phyloP scores from a whole-genome alignment of 2,329 filamentous ascomycete species.

The Tolypocladium inflatum region DNA sequence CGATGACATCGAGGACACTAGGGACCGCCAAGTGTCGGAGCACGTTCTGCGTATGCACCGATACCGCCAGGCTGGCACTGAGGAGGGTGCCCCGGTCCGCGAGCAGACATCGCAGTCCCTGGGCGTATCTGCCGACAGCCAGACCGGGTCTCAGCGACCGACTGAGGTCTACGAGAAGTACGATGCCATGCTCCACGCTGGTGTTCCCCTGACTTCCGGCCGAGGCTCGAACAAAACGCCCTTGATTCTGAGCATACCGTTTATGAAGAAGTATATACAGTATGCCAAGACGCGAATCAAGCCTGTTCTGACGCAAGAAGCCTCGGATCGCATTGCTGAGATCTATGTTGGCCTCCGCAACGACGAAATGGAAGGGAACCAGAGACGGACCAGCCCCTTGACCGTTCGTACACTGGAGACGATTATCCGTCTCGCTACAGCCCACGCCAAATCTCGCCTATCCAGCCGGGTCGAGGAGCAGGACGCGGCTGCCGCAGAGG shows the following conservation, averaged over 20 bases:
- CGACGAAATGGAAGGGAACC: conserved; percentile 90
- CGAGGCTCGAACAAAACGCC: conserved; percentile 66
- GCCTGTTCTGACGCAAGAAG: conserved; percentile 82
- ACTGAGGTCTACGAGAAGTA: conserved; percentile 95
- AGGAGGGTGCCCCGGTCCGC: conserved; percentile 89
- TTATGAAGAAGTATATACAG: conserved; percentile 99
- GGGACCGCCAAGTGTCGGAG: conserved; percentile 86
- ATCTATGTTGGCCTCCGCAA: conserved; percentile 91
- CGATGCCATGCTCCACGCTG: conserved; percentile 90
- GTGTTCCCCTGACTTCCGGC: conserved; percentile 68
- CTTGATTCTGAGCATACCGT: conserved; percentile 89
- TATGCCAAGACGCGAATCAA: conserved; percentile 91
- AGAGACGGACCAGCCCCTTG: conserved; percentile 86
- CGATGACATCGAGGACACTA: conserved; percentile 91
- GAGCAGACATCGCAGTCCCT: conserved; percentile 79
- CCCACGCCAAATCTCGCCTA: conserved; percentile 85
- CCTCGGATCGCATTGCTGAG: conserved; percentile 82
- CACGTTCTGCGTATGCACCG: conserved; percentile 96
- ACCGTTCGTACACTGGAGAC: conserved; percentile 96
- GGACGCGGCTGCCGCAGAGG: conserved; percentile 80
- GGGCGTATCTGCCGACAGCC: conserved; percentile 75
- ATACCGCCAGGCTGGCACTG: conserved; percentile 83
- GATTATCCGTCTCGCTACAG: conserved; percentile 92
- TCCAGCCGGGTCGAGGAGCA: conserved; percentile 83
- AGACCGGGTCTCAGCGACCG: conserved; percentile 60